phyloP scores from a whole-genome alignment of 768 basidiomycete genomes.

The Lentinus tigrinus region DNA sequence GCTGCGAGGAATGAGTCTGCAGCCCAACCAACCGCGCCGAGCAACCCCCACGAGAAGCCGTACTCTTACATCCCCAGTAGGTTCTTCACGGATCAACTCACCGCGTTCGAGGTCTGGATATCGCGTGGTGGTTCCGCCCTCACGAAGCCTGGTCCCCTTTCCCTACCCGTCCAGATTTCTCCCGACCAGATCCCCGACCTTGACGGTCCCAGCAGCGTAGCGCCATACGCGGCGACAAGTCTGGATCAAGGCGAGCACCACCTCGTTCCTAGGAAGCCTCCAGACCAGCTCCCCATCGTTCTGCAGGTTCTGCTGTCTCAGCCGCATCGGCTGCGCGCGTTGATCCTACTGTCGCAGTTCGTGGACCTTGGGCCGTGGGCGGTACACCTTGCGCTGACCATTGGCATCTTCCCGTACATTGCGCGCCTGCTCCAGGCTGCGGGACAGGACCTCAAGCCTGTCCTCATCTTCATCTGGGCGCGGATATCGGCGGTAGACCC shows the following conservation, averaged over 20 bases:
- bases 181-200: not conserved
- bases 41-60: slow-evolving; percentile 39
- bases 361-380: slow-evolving; percentile 99
- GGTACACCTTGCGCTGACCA: slow-evolving; percentile 90
- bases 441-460: slow-evolving; percentile 92
- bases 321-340: slow-evolving; percentile 90
- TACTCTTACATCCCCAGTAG: slow-evolving; percentile 81
- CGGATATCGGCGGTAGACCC: slow-evolving; percentile 96
- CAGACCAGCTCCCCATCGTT: slow-evolving; percentile 96
- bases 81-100: slow-evolving; percentile 95
- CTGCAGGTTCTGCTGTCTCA: slow-evolving; percentile 96
- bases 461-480: slow-evolving; percentile 98
- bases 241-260: slow-evolving; percentile 39
- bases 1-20: slow-evolving; percentile 11
- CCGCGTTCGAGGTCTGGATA: slow-evolving; percentile 98
- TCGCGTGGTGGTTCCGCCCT: slow-evolving; percentile 87
- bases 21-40: slow-evolving; percentile 1
- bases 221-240: slow-evolving; percentile 3
- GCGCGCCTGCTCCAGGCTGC: slow-evolving; percentile 94
- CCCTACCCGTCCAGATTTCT: slow-evolving; percentile 47
- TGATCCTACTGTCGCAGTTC: slow-evolving; percentile 94
- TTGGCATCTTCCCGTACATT: slow-evolving; percentile 99
- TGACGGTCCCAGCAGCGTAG: slow-evolving; percentile 2
- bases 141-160: slow-evolving; percentile 72
- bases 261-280: slow-evolving; percentile 85